phyloP scores from a whole-genome alignment of 83 land plant genomes.

The Picea engelmannii region DNA sequence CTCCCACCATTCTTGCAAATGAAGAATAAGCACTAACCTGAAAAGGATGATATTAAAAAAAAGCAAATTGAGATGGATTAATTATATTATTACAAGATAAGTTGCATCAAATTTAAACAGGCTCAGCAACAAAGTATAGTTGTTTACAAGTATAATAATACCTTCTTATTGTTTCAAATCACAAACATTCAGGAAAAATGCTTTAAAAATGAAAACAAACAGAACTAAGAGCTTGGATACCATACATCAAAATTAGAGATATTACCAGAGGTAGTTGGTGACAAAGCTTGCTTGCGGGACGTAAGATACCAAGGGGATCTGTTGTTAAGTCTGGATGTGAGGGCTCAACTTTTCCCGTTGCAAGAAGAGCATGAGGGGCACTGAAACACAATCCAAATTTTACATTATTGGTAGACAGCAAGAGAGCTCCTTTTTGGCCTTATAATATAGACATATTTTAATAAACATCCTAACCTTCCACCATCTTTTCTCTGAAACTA shows the following conservation, averaged over 20 bases:
- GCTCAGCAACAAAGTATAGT: not conserved
- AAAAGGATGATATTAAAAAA: not conserved
- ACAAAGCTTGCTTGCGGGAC: slow-evolving; percentile 76
- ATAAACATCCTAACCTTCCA: not conserved
- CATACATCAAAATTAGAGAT: not conserved
- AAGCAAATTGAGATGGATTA: no score
- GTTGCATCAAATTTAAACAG: not conserved
- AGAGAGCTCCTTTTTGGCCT: not conserved
- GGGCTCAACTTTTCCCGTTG: slow-evolving; percentile 86
- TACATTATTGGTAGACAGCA: not conserved
- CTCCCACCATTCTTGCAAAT: slow-evolving; percentile 51
- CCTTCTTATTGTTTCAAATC: not conserved
- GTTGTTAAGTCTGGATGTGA: slow-evolving; percentile 78
- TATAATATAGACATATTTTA: not conserved
- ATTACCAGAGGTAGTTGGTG: slow-evolving; percentile 89
- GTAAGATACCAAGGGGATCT: slow-evolving; percentile 86
- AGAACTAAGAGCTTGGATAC: not conserved
- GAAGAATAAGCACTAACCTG: slow-evolving; percentile 84
- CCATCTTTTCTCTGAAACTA: not conserved
- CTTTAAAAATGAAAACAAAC: not conserved
- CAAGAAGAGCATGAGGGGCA: slow-evolving; percentile 96
- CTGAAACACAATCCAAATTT: slow-evolving; percentile 47
- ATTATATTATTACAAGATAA: not conserved
- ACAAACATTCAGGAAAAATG: not conserved
- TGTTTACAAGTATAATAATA: not conserved